These are phyloP conservation scores for Starmerella potacharoeniae DNA, from an alignment of 805 yeast species.

Conservation along the genomic window DNA sequence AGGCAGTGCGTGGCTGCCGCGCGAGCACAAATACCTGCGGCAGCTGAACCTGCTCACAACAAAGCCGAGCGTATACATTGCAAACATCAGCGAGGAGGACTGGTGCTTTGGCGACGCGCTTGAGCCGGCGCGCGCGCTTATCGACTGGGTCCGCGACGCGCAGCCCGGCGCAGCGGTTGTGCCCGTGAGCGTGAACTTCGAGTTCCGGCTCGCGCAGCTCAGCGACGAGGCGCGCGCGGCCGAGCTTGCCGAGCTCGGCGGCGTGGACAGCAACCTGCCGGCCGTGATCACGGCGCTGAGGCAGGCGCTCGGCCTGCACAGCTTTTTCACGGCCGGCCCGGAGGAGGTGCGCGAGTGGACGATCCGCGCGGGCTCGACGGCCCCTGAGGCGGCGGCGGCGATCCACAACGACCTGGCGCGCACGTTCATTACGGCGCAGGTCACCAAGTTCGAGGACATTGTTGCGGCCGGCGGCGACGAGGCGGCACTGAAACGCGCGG, in stretches of 20 bases:
- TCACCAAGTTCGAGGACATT: constrained; percentile 56
- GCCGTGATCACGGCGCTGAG: constrained; percentile 56
- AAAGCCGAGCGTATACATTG: constrained; percentile 70
- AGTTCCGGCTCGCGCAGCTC: constrained; percentile 49
- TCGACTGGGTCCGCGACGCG: constrained; percentile 55
- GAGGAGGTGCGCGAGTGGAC: constrained; percentile 86
- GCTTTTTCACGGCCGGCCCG: constrained; percentile 75
- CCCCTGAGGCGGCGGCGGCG: constrained; percentile 83
- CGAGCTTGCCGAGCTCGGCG: constrained; percentile 25
- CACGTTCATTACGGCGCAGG: constrained; percentile 70
- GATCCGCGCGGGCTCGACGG: constrained; percentile 58
- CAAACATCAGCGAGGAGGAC: constrained; percentile 65
- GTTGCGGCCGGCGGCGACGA: constrained; percentile 38
- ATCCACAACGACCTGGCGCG: constrained; percentile 77
- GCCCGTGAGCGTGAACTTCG: constrained; percentile 60
- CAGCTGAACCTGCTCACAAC: constrained; percentile 68
- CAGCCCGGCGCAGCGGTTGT: constrained; percentile 53
- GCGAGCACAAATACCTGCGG: constrained; percentile 37
- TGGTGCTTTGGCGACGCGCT: constrained; percentile 40
- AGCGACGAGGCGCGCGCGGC: constrained; percentile 24
- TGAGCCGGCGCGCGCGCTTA: constrained; percentile 36
- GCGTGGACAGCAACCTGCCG: constrained; percentile 42
- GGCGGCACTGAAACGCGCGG: constrained; percentile 44
- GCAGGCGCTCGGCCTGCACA: constrained; percentile 53
- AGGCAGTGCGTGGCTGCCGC: constrained; percentile 41